Evolutionary conservation across 2,329 filamentous ascomycete genomes (phyloP), one percentile per base, ranked within the genome.

Genomic region (Sordariomycetes sp.): DNA sequence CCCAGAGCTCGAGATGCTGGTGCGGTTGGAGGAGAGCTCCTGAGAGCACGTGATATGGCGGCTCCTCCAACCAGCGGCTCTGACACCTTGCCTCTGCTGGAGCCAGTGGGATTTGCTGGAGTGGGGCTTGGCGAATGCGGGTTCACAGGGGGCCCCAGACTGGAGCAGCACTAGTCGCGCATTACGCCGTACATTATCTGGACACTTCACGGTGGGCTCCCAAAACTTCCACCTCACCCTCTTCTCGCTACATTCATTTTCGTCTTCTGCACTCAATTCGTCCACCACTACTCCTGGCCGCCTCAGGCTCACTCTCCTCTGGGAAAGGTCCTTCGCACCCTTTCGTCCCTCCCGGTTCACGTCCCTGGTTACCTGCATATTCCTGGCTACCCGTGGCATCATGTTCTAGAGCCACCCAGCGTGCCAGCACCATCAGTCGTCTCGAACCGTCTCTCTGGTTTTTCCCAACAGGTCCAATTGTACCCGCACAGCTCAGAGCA

Each of bases 181-280:
- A 22, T 22, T 52, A 22, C 50, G 50, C 50, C 12, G n/a, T 25
- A 52, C 40, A 46, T 46, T 46, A 46, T 46, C 40, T n/a, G 40
- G 40, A n/a, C 40, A 46, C 40, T n/a, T 46, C 40, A n/a, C 16
- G 46, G n/a, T 20, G 46, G 20, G 18, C 46, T 40, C 25, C 35
- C 34, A 52, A 53, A 59, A 56, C 56, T 58, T 60, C 60, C 60
- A 61, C 60, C 57, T 60, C 59, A 60, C 59, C 60, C 57, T 60
- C 57, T 60, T 61, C 51, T 54, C 56, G 51, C 55, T 37, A 57
- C 56, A 40, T 20, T 22, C 40, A 22, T 56, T 55, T 53, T n/a
- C 22, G 46, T 12, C 46, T 24, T 20, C n/a, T 46, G 35, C 35
- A 53, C 54, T 50, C 53, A 51, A 24, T 16, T 22, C 34, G n/a